Evolutionary conservation across 371 early-diverging fungal species (phyloP), one percentile per base, ranked within the genome.

Genomic region (Rhizopus sp.): DNA sequence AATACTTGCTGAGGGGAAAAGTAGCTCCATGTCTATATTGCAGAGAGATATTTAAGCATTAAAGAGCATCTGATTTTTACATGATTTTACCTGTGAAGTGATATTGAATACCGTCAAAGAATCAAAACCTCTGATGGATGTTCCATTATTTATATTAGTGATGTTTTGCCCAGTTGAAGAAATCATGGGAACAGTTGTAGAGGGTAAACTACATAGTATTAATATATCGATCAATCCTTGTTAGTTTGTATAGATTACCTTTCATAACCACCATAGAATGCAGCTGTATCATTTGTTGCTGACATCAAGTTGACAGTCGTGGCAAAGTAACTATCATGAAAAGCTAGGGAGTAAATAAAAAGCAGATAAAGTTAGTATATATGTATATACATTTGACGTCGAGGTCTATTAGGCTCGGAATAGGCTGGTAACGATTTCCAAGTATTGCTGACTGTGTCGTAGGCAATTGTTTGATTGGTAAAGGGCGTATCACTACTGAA

Each of bases 371-470:
- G 15, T 9, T 16, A 17, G 33, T 12, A 34, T 30, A n/a, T 35
- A 57, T 23, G 50, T 10, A 8, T 35, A 50, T 38, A 51, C 52
- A 51, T 51, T 51, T 50, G 52, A 33, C 42, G 44, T 13, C 13
- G 3, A 13, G 31, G 23, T 4, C 17, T 13, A n/a, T 33, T 29
- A 29, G 13, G 31, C 16, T 58, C 59, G n/a, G 46, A 29, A 45
- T 58, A 58, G 0, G n/a, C 15, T 15, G n/a, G 30, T 15, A 58
- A 35, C 3, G 15, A 51, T 12, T 58, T 45, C 59, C 59, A 58
- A 30, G 51, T 37, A 37, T 58, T 58, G 10, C 44, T 23, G 4
- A 41, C 46, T 16, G 45, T 15, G 38, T 51, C 15, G 12, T 58
- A 58, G 5, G 16, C 23, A 30, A 58, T 51, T 5, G 59, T 51